These are phyloP conservation scores for Russula ochroleuca DNA, from an alignment of 768 basidiomycete genomes.

Conservation along the genomic window DNA sequence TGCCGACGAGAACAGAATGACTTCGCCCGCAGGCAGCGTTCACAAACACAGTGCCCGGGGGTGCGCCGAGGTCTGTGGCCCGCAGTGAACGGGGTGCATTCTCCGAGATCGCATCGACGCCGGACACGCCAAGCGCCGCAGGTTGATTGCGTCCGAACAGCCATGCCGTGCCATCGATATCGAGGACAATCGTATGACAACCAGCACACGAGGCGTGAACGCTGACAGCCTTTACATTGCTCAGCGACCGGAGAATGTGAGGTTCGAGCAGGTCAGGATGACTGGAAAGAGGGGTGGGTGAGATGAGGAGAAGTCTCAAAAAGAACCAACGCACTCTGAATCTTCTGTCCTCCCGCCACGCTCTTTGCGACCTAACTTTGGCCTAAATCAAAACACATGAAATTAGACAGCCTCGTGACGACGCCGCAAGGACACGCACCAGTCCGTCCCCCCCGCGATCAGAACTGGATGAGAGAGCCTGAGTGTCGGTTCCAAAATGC, in stretches of 20 bases:
- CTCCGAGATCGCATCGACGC: conserved; percentile 56
- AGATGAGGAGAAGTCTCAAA: background rate
- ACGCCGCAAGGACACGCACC: conserved; percentile 47
- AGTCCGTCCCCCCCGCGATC: conserved; percentile 84
- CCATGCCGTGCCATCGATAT: conserved; percentile 77
- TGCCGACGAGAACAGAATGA: conserved; percentile 80
- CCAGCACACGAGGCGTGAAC: conserved; percentile 72
- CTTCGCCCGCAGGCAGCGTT: conserved; percentile 79
- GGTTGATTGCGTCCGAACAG: conserved; percentile 83
- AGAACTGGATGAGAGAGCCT: conserved; percentile 48
- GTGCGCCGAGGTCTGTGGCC: conserved; percentile 58
- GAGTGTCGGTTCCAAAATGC: conserved; percentile 18
- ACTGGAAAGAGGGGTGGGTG: conserved; percentile 31
- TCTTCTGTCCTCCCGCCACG: conserved; percentile 27
- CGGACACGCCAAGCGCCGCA: conserved; percentile 58
- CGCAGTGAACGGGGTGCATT: conserved; percentile 62
- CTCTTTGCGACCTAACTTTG: conserved; percentile 26
- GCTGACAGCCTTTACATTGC: conserved; percentile 69
- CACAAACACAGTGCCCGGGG: conserved; percentile 53
- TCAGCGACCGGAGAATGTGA: conserved; percentile 82
- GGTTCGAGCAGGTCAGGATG: conserved; percentile 84
- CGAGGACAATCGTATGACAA: conserved; percentile 73
- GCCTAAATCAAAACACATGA: conserved; percentile 16
- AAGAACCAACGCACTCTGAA: conserved; percentile 16
- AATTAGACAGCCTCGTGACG: conserved; percentile 26